Evolutionary conservation across 108 stramenopile genomes (phyloP), one percentile per base, ranked within the genome.

Genomic region (Discostella pseudostelligera): DNA sequence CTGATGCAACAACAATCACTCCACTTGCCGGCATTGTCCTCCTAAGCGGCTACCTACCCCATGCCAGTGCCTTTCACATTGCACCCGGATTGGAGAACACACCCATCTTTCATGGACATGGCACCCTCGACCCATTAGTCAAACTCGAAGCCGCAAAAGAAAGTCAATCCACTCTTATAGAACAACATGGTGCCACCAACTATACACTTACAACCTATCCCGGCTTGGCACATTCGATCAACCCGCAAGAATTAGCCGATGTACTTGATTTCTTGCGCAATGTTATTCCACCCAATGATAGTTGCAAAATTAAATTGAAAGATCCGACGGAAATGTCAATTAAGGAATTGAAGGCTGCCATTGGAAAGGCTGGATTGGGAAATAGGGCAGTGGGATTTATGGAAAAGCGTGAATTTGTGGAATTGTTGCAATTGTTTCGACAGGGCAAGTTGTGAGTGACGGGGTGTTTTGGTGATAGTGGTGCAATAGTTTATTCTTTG

Each of bases 291-390:
- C 65, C 79, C 2, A 82, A 84, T 46, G 84, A 82, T 46, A 65
- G 78, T 2, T 83, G 70, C 64, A 82, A 79, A 10, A 67, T 92
- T 3, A 74, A 62, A 17, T 56, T 92, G 50, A 92, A 90, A 70
- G 90, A 91, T 72, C 87, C 91, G 9, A 60, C 59, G 22, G 87
- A 89, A 8, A 97, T 97, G 96, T 81, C 79, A 39, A 72, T 97
- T 35, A 94, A 93, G 72, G 96, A 97, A 62, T 83, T 97, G 50
- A 95, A 94, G 83, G 91, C 72, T 7, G 96, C 90, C 10, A 95
- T 97, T 56, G 69, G 64, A n/a, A 87, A 87, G 69, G 94, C 90
- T 16, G 91, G 94, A 5, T 70, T 90, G 57, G 75, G 79, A 1
- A 67, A 43, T 42, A 68, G 93, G 78, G 84, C 93, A 17, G 75